Evolutionary conservation across 2,329 filamentous ascomycete species (phyloP), one percentile per base, ranked within the genome.

Genomic region (Colletotrichum sp.): DNA sequence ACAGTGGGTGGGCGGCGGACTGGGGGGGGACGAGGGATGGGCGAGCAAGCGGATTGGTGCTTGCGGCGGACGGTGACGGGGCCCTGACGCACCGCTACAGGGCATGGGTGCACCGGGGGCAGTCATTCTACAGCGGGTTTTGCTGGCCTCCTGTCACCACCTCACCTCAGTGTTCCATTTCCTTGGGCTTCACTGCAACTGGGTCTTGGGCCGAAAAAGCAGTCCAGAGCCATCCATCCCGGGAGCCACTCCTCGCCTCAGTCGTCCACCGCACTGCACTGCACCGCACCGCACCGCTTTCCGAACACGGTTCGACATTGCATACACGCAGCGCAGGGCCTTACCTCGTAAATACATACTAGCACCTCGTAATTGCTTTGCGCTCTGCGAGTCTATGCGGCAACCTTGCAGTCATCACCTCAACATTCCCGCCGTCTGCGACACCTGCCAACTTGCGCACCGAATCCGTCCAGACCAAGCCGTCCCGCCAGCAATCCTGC

Each of bases 271-370:
- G 44, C 44, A 49, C 44, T 19, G 39, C 39, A 44, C 39, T 7
- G 39, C 39, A 44, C 34, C 16, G 34, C 15, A 27, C 27, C 52
- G 59, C 64, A 63, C 63, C 69, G 73, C 69, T 73, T 65, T 76
- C 73, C 73, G 70, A 73, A 73, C 64, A 76, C 73, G 70, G 70
- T 64, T 65, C 27, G 5, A 69, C 70, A 73, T 76, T 76, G 74
- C 74, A 69, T 69, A 73, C 69, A 73, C 57, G 44, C 27, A 63
- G 19, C 22, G 22, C n/a, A 22, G 36, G 39, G n/a, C 36, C 29
- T 39, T 66, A 66, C 63, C 63, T 66, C 63, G 63, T 68, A 68
- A 49, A n/a, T 68, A 70, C 55, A 74, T 52, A 71, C 52, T 30
- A 22, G 29, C 44, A 69, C 49, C 65, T 76, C 34, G 59, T 65